Evolutionary conservation across 2,329 filamentous ascomycete species (phyloP), one percentile per base, ranked within the genome.

Genomic region (Aspergillus cejpii): DNA sequence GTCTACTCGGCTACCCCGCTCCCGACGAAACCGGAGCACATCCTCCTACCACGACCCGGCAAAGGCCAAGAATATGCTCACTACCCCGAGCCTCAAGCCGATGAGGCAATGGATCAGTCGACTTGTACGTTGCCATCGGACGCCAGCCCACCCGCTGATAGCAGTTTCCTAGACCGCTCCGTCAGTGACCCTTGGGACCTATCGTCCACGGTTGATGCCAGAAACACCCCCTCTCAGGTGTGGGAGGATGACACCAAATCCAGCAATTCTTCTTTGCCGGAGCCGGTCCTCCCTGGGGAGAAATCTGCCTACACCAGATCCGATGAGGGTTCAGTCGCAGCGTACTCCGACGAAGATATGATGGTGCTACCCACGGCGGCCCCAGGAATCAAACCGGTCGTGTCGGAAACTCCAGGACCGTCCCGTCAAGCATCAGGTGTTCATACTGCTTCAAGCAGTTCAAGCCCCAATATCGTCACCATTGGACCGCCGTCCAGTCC

Each of bases 21-120:
- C 51, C 71, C 71, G n/a, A 72, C 70, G 10, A 73, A 71, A 45
- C 67, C 70, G 12, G 67, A 69, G 39, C 71, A 74, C 50, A 61
- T 73, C 17, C 59, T 74, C 23, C 50, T 69, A 11, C 71, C 70
- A 5, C 64, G 61, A 31, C 63, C 67, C 3, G 62, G 65, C 10
- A 65, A 65, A 55, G 65, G 63, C n/a, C 63, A 65, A 36, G 54
- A 61, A 20, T 62, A 60, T 28, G 51, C 62, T 37, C 53, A 59
- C 38, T 58, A 64, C 38, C 58, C 58, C 17, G 59, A 57, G 23
- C 60, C 62, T 38, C 59, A 56, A 42, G 58, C 66, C 54, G 59
- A 64, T 36, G 58, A 62, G 43, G 51, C 54, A 11, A 57, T 56
- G 17, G 57, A 56, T 23, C 47, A 52, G 31, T 64, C 63, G 10